Conservation (phyloP, 2,329 filamentous ascomycete genomes). For the Claviceps cyperi region DNA sequence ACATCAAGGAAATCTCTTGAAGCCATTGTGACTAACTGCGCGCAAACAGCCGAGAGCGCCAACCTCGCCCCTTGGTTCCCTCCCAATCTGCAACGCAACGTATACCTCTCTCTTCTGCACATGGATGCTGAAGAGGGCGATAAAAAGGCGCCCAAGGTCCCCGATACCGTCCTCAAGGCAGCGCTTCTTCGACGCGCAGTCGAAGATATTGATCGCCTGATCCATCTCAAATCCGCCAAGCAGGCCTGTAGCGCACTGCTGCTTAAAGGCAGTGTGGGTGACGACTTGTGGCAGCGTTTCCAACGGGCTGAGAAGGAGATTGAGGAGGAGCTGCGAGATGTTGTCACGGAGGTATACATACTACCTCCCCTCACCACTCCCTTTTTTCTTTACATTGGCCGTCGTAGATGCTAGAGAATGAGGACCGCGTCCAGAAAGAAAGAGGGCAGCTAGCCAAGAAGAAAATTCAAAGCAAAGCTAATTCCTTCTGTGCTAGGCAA, state of each 20-base stretch:
- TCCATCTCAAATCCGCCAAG: conserved; percentile 79
- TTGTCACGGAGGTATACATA: conserved; percentile 69
- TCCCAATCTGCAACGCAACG: conserved; percentile 76
- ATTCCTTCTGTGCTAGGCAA: conserved; percentile 46
- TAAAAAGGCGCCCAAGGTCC: conserved; percentile 56
- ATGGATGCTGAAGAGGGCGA: conserved; percentile 47
- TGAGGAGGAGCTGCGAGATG: conserved; percentile 87
- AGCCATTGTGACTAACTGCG: neutral
- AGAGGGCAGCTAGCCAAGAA: neutral
- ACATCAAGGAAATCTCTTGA: neutral
- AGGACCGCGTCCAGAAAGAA: neutral
- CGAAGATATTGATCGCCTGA: conserved; percentile 84
- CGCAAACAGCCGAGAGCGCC: conserved; percentile 52
- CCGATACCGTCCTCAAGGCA: conserved; percentile 74
- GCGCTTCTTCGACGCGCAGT: conserved; percentile 78
- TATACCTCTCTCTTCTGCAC: conserved; percentile 87
- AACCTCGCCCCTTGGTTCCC: conserved; percentile 92
- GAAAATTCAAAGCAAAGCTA: neutral
- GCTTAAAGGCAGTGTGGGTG: conserved; percentile 83
- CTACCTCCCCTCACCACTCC: neutral
- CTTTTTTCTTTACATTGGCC: neutral
- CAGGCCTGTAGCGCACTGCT: conserved; percentile 70
- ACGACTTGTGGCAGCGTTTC: conserved; percentile 92
- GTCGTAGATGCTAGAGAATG: neutral
- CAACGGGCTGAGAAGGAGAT: conserved; percentile 90